phyloP scores from a whole-genome alignment of 2,329 filamentous ascomycete species.

The Alternaria ventricosa region DNA sequence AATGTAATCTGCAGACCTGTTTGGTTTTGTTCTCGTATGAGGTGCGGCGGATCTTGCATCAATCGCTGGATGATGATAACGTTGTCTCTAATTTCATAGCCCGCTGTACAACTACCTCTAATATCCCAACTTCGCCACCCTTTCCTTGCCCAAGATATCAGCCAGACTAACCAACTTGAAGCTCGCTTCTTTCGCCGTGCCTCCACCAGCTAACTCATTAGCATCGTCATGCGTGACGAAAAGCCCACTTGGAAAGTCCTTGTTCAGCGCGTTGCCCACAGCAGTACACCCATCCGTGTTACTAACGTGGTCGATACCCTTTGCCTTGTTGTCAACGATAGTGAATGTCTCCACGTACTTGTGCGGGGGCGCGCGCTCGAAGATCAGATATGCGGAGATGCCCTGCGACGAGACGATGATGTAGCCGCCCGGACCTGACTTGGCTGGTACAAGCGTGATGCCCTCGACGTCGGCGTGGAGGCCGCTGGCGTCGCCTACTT shows the following conservation, averaged over 20 bases:
- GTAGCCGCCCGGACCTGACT: conserved; percentile 54
- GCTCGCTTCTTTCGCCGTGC: conserved; percentile 56
- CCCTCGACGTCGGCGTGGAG: conserved; percentile 64
- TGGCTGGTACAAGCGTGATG: conserved; percentile 58
- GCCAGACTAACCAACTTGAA: conserved; percentile 56
- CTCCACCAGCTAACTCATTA: conserved; percentile 57
- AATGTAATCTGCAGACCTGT: not conserved
- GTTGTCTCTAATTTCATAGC: not conserved
- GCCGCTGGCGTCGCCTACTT: conserved; percentile 54
- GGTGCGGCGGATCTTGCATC: not conserved
- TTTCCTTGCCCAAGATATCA: conserved; percentile 36
- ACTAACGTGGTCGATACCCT: conserved; percentile 57
- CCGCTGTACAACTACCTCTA: not conserved
- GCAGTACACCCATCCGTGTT: conserved; percentile 62
- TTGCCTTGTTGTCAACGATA: conserved; percentile 51
- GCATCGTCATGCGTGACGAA: conserved; percentile 62
- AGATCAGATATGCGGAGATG: conserved; percentile 61
- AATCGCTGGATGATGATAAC: not conserved
- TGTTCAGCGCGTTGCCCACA: conserved; percentile 54
- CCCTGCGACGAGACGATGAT: conserved; percentile 62
- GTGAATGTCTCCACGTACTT: conserved; percentile 59
- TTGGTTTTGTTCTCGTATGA: not conserved
- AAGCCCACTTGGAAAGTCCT: conserved; percentile 49
- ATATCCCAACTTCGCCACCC: conserved; percentile 28
- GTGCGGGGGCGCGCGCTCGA: conserved; percentile 58